phyloP scores from a whole-genome alignment of 116 monocot species.

The Dioscorea cayenensis region DNA sequence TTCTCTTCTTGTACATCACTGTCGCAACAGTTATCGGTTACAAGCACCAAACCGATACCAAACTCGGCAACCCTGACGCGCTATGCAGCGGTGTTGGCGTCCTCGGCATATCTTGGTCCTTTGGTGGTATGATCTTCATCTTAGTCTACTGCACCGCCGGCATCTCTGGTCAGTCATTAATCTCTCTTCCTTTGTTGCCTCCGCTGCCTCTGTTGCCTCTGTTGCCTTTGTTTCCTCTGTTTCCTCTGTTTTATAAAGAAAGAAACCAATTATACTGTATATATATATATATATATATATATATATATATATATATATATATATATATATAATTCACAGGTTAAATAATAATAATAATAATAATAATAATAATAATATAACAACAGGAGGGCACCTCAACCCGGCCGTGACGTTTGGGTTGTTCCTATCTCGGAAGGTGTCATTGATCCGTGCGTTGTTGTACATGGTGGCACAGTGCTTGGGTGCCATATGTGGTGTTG shows the following conservation, averaged over 20 bases:
- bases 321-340: too few relatives aligned
- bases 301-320: neutral
- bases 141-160: conserved; percentile 75
- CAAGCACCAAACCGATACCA: conserved; percentile 12
- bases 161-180: conserved; percentile 25
- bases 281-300: neutral
- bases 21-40: conserved; percentile 10
- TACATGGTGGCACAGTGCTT: conserved; percentile 6
- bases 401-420: neutral
- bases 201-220: too few relatives aligned
- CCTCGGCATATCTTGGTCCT: conserved; percentile 69
- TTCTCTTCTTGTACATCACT: conserved; percentile 11
- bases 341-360: too few relatives aligned
- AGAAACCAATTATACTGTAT: neutral
- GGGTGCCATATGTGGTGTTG: conserved; percentile 7
- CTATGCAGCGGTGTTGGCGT: conserved; percentile 66
- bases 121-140: conserved; percentile 69
- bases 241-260: too few relatives aligned
- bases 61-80: conserved; percentile 1
- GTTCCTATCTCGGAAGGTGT: conserved; percentile 4
- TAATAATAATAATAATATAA: too few relatives aligned
- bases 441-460: neutral
- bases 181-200: neutral
- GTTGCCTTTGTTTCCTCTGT: too few relatives aligned
- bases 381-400: conserved; percentile 1